phyloP scores from a whole-genome alignment of 164 flowering plant genomes.

The Macadamia integrifolia region DNA sequence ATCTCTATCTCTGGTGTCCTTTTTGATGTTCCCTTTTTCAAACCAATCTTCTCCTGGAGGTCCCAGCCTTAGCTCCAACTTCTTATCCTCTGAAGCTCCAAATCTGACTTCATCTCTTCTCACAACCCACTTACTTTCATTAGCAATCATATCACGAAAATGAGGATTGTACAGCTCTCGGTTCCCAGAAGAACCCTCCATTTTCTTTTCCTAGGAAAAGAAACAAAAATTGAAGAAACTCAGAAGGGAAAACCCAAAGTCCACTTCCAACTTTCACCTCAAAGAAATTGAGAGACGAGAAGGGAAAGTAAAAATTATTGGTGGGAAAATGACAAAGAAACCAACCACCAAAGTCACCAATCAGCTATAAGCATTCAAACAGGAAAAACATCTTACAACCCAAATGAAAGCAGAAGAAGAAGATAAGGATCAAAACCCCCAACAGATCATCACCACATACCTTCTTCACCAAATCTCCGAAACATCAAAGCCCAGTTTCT shows the following conservation, averaged over 20 bases:
- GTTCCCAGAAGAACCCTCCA: slow-evolving; percentile 38
- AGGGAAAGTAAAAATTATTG: not conserved
- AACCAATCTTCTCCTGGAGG: slow-evolving; percentile 64
- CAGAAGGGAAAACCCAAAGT: slow-evolving; percentile 1
- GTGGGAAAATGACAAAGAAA: not conserved
- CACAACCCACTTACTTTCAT: slow-evolving; percentile 38
- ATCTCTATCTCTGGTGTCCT: slow-evolving; percentile 15
- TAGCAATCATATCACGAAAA: slow-evolving; percentile 50
- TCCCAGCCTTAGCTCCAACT: slow-evolving; percentile 80
- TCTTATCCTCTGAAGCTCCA: slow-evolving; percentile 48
- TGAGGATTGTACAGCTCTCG: slow-evolving; percentile 42
- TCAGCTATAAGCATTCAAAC: no score
- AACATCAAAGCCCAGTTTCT: not conserved
- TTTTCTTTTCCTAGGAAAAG: slow-evolving; percentile 7
- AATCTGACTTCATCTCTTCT: slow-evolving; percentile 23
- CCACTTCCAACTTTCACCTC: not conserved
- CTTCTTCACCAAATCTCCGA: not conserved
- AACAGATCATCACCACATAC: not conserved
- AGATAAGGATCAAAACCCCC: slow-evolving; percentile 3
- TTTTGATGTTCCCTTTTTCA: slow-evolving; percentile 4
- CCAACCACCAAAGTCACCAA: no score
- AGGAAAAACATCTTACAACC: not conserved
- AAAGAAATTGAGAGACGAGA: not conserved
- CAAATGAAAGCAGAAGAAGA: not conserved
- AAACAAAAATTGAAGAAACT: not conserved